phyloP scores from a whole-genome alignment of 1,139 yeast species.

The Yamadazyma diddensiae region DNA sequence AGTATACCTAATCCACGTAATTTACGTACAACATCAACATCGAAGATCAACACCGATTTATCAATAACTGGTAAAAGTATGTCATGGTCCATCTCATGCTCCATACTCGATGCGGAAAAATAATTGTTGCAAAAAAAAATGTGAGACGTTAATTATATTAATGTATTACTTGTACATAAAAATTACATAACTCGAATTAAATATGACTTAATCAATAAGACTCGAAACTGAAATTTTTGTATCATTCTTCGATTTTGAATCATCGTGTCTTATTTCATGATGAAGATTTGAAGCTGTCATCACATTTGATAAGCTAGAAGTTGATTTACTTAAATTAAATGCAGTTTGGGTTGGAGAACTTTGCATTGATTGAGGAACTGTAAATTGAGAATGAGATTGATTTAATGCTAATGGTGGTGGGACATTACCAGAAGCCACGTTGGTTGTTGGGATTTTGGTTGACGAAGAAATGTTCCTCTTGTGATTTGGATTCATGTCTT shows the following conservation, averaged over 20 bases:
- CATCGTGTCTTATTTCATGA: background rate
- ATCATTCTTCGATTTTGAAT: constrained; percentile 7
- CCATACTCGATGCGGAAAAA: too few relatives aligned
- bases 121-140: background rate
- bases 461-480: constrained; percentile 33
- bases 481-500: constrained; percentile 17
- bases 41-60: constrained; percentile 48
- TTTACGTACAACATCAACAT: constrained; percentile 46
- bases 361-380: constrained; percentile 8
- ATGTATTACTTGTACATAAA: constrained; percentile 2
- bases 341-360: constrained; percentile 16
- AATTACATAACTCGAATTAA: background rate
- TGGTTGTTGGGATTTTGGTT: constrained; percentile 16
- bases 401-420: constrained; percentile 17
- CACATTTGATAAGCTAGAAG: constrained; percentile 13
- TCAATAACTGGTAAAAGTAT: constrained; percentile 30
- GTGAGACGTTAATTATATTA: background rate
- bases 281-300: constrained; percentile 10
- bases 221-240: constrained; percentile 23
- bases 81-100: constrained; percentile 2
- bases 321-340: constrained; percentile 11
- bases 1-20: constrained; percentile 58
- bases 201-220: constrained; percentile 21
- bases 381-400: constrained; percentile 7
- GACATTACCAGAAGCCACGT: constrained; percentile 26